These are phyloP conservation scores for Xylaria sp. DNA, from an alignment of 2,329 filamentous ascomycete species.

Conservation along the genomic window DNA sequence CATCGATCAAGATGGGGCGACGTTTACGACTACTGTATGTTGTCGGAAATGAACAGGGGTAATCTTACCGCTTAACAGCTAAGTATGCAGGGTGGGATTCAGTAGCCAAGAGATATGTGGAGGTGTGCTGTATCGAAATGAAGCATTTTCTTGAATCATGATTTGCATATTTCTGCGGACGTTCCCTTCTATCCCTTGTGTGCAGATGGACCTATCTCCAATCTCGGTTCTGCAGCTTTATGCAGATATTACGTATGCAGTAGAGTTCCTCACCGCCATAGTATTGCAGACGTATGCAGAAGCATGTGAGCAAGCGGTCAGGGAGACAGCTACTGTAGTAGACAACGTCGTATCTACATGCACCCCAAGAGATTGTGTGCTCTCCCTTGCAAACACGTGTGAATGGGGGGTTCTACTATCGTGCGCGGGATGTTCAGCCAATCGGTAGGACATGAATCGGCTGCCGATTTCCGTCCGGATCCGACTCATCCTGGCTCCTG, in stretches of 20 bases:
- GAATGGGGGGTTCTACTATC: background rate
- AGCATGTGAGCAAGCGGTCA: background rate
- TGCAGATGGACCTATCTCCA: background rate
- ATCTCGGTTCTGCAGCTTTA: background rate
- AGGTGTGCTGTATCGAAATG: background rate
- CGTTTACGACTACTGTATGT: background rate
- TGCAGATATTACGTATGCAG: background rate
- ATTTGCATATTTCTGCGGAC: background rate
- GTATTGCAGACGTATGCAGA: background rate
- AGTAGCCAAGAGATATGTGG: background rate
- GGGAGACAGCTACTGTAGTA: background rate
- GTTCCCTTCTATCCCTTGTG: background rate
- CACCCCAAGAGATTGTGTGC: background rate
- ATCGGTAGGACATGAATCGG: constrained; percentile 18
- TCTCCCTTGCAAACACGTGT: constrained; percentile 14
- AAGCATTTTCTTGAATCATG: background rate
- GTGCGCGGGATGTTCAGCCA: background rate
- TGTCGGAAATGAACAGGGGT: background rate
- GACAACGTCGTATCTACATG: constrained; percentile 11
- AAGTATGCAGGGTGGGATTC: background rate
- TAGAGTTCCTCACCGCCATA: constrained; percentile 20
- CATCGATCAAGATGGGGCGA: background rate
- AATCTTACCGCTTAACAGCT: background rate
- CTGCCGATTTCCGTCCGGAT: background rate
- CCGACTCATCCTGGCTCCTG: too few relatives aligned